These are phyloP conservation scores for Blastobotrys serpentis DNA, from an alignment of 1,139 yeast genomes.

Conservation along the genomic window DNA sequence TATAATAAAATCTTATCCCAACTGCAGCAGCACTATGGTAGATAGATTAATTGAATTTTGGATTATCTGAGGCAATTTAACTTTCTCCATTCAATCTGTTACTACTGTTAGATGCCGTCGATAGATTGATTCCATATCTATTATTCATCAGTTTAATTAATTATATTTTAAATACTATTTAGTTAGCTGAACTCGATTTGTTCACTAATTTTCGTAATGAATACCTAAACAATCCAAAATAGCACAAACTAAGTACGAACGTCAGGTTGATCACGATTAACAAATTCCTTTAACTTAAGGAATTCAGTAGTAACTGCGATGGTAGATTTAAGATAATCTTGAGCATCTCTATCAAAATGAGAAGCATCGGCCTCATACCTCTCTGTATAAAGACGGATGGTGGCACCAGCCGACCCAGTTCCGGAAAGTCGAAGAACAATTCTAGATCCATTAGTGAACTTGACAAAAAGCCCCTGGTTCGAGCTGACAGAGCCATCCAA, in stretches of 20 bases:
- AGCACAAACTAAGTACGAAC: constrained; percentile 64
- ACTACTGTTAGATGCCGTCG: too few species aligned
- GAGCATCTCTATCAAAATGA: constrained; percentile 56
- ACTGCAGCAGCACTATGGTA: too few species aligned
- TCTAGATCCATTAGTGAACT: constrained; percentile 78
- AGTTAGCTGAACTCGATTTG: too few species aligned
- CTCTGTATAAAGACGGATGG: constrained; percentile 90
- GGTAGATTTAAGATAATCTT: constrained; percentile 63
- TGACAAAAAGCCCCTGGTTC: constrained; percentile 91
- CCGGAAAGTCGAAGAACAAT: constrained; percentile 92
- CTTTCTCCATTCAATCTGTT: too few species aligned
- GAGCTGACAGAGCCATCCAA: constrained; percentile 86
- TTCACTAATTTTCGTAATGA: too few species aligned
- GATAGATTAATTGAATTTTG: too few species aligned
- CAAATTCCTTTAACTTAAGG: constrained; percentile 67
- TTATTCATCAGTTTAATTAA: too few species aligned
- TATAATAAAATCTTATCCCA: too few species aligned
- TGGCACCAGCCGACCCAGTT: constrained; percentile 97
- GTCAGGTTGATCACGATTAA: constrained; percentile 85
- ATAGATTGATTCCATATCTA: too few species aligned
- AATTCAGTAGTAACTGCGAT: constrained; percentile 63
- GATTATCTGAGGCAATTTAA: too few species aligned
- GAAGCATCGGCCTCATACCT: constrained; percentile 66
- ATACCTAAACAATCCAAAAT: too few species aligned
- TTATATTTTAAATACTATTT: too few species aligned